These are phyloP conservation scores for Nasturtium officinale DNA, from an alignment of 345 rosid species.

Conservation along the genomic window DNA sequence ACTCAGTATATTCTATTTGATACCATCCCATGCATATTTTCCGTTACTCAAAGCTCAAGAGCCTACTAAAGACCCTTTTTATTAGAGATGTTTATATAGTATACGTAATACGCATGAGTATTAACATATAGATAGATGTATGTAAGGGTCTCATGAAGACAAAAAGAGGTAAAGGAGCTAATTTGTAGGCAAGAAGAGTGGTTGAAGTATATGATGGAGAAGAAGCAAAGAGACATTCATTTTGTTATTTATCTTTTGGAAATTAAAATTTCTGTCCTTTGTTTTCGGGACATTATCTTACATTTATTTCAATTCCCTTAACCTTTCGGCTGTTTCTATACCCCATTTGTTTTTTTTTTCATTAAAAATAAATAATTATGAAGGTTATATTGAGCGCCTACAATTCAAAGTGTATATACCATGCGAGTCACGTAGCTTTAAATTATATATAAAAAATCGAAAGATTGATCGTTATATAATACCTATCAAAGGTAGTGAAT, in stretches of 20 bases:
- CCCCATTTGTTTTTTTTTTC: constrained; percentile 26
- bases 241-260: constrained; percentile 27
- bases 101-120: neutral
- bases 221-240: constrained; percentile 28
- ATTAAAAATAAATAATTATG: neutral
- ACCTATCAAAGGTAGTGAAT: neutral
- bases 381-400: constrained; percentile 29
- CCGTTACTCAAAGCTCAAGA: neutral
- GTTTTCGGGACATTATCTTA: constrained; percentile 44
- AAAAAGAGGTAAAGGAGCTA: constrained; percentile 1
- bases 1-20: neutral
- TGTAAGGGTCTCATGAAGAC: neutral
- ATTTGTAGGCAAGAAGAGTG: constrained; percentile 40
- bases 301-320: constrained; percentile 24
- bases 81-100: neutral
- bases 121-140: neutral
- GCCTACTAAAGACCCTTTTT: neutral
- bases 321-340: constrained; percentile 36
- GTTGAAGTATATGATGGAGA: constrained; percentile 29
- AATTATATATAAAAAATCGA: neutral
- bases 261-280: constrained; percentile 17
- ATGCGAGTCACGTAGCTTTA: constrained; percentile 16
- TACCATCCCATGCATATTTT: neutral
- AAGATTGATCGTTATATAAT: neutral
- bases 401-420: constrained; percentile 32